Base-by-base conservation (phyloP, 2,329 filamentous ascomycete genomes). In the Cercospora sp. region DNA sequence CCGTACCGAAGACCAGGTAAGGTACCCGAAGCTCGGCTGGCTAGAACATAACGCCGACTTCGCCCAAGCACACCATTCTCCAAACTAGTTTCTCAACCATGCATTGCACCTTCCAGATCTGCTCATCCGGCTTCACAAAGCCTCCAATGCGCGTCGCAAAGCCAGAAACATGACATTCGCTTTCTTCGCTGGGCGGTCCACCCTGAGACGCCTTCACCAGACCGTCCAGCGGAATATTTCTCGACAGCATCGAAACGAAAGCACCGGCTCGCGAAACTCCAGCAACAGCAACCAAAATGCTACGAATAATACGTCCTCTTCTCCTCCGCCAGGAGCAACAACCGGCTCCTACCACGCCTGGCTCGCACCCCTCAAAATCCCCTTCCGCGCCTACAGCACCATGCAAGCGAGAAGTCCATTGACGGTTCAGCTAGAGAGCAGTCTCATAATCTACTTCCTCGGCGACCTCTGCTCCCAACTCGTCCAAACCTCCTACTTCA, bases 381-480 rank as follows among this genome's bases (percentile, higher is more conserved):
- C 83, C 9, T 82, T 84, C 69, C 79, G 81, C 62, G 81, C 80
- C 55, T 97, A 95, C 77, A 89, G 86, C 16, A 86, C 89, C 23
- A 87, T 89, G 58, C 93, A 97, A 80, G 83, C 87, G 62, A 85
- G 86, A 60, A 83, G 89, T 60, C 94, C 94, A 0, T 91, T 92
- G 76, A 81, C 86, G n/a, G 96, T 92, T 9, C 94, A 97, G 81
- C 78, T 96, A 69, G 84, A 85, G 71, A 93, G 87, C 73, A 89
- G 91, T 51, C 79, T 97, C 57, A 84, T 92, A 45, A 92, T 96
- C 67, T 97, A 93, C 77, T 84, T 94, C 45, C 85, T 87, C 60
- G 92, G 91, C 8, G 93, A 96, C 79, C 72, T 95, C 64, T 89
- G 88, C 55, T 92, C 93, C 57, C 93, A 96, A 81, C 83, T 85